Base-by-base conservation (phyloP, 768 basidiomycete genomes). In the Podaxis sp. region DNA sequence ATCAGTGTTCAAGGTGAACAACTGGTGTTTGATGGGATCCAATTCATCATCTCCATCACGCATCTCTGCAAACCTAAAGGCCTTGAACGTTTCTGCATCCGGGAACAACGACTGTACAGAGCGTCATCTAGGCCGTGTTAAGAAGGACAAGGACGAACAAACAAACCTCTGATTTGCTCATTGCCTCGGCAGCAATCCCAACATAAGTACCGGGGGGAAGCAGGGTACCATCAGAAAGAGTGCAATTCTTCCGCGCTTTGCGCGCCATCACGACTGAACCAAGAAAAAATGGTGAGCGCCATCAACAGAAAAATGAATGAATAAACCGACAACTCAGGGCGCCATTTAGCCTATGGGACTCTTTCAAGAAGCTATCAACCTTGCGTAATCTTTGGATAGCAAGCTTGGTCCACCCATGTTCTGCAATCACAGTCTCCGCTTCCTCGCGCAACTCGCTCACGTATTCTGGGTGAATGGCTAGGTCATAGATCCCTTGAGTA, bases 331-430 rank as follows among this genome's bases (percentile, higher is more conserved):
- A 2, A 4, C 10, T 50, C 12, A 20, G 20, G 49, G 78, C 60
- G 1, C 71, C 74, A 49, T 68, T 67, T 11, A 77, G 26, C 7
- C 80, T 67, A 63, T 74, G 72, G 4, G 73, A 71, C 66, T 82
- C 82, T 59, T 77, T 78, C 50, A 82, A 26, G 67, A 82, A 80
- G 65, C 81, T 82, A 66, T 84, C 81, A 17, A 81, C 44, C 62
- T 75, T 75, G 49, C 59, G 66, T 78, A 82, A 78, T 58, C 71
- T 70, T 36, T 70, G 71, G 61, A 81, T 66, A 0, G 77, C 74
- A 13, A 68, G 68, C 66, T 82, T 84, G 2, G 74, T 73, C 79
- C 80, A 82, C 28, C 77, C 76, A 4, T 77, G 64, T 30, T 72
- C 67, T 2, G 48, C 50, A 15, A 77, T 66, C 1, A 70, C 65